Evolutionary conservation across 2,329 filamentous ascomycete genomes (phyloP), one percentile per base, ranked within the genome.

Genomic region (Aspergillus melleus): DNA sequence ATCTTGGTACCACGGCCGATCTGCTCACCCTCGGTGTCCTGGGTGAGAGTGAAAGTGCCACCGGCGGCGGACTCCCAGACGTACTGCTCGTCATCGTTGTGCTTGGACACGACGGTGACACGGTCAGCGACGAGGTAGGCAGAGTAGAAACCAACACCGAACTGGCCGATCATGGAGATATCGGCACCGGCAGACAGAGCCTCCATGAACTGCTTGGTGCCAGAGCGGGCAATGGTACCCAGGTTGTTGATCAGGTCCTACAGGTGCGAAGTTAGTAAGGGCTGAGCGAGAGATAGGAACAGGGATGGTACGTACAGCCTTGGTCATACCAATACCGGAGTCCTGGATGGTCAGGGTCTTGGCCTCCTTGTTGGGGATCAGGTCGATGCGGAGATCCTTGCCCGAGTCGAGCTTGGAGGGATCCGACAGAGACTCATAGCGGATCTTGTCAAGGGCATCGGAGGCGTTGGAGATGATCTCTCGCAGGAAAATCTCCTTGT

Each of bases 121-220:
- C 88, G 88, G 86, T 99, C 95, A 79, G 95, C 95, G 71, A 99
- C 95, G 62, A 99, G 92, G 88, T 99, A 99, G 77, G 95, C 95
- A 64, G 95, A 98, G 89, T 99, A 99, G 91, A 99, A 99, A 90
- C 95, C 95, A 74, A 99, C 95, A 96, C 95, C 95, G 81, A 99
- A 99, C 85, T 99, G 95, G 77, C 95, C 95, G 80, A 99, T 99
- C 95, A 99, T 98, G 83, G 95, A 98, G 71, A 99, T 95, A 82
- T 99, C 95, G 78, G 95, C 95, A 85, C 95, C 95, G 69, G 95
- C 95, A 72, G 92, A 94, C 72, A 99, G 88, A 66, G 95, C 95
- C 87, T 99, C 95, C 95, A 99, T 99, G 84, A 99, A 99, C 85
- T 98, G 95, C 89, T 99, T 99, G 81, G 95, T 99, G 69, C 95